Conservation (phyloP, 73 alveolate species). For the Paramecium biaurelia region DNA sequence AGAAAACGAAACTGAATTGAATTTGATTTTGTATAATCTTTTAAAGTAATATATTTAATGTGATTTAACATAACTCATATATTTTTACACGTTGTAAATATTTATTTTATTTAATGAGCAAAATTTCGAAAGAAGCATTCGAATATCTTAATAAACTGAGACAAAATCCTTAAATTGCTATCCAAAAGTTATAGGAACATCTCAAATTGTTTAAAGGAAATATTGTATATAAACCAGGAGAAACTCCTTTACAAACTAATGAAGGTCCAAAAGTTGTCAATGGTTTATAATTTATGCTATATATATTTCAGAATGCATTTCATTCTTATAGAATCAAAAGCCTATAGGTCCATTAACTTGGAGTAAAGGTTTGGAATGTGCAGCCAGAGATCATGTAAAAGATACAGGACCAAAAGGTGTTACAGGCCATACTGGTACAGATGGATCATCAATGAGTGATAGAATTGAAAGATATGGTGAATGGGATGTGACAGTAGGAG, state of each 20-base stretch:
- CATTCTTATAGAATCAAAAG: slow-evolving; percentile 75
- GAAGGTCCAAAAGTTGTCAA: slow-evolving; percentile 64
- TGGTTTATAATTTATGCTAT: neutral
- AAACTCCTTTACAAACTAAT: slow-evolving; percentile 31
- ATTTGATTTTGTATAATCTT: neutral
- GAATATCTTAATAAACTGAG: slow-evolving; percentile 47
- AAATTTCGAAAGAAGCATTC: slow-evolving; percentile 53
- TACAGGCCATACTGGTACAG: slow-evolving; percentile 80
- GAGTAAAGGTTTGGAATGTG: slow-evolving; percentile 67
- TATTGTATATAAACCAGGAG: slow-evolving; percentile 2
- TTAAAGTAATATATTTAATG: neutral
- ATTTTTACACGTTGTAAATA: neutral
- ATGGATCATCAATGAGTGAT: slow-evolving; percentile 70
- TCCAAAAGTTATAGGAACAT: slow-evolving; percentile 29
- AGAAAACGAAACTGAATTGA: neutral
- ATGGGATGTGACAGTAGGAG: slow-evolving; percentile 71
- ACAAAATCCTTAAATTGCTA: slow-evolving; percentile 27
- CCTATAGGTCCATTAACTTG: slow-evolving; percentile 67
- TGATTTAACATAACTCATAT: neutral
- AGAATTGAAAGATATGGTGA: slow-evolving; percentile 72
- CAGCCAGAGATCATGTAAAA: slow-evolving; percentile 81
- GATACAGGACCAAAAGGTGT: slow-evolving; percentile 87
- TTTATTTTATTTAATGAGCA: neutral
- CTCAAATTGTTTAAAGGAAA: slow-evolving; percentile 45
- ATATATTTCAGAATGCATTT: slow-evolving; percentile 58